These are phyloP conservation scores for Coemansia sp. DNA, from an alignment of 192 early-diverging fungal genomes.

Conservation along the genomic window DNA sequence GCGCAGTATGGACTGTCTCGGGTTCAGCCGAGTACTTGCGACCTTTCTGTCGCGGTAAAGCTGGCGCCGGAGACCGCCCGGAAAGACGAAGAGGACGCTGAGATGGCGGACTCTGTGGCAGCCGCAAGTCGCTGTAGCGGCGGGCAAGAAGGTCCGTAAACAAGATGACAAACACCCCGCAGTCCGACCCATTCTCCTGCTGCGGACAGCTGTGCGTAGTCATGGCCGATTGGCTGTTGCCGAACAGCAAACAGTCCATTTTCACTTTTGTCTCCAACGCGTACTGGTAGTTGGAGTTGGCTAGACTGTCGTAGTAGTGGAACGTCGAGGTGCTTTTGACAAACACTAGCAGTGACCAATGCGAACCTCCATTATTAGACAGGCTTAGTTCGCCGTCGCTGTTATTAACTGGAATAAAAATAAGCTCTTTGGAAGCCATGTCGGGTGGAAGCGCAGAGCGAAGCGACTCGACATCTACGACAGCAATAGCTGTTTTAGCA, in stretches of 20 bases:
- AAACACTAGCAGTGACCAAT: not conserved
- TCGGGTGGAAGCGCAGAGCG: conserved; percentile 10
- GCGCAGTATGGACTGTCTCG: not conserved
- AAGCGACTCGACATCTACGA: conserved; percentile 3
- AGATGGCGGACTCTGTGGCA: not conserved
- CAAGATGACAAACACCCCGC: conserved; percentile 41
- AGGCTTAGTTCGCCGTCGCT: conserved; percentile 3
- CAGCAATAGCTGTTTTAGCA: not conserved
- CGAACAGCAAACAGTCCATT: not conserved
- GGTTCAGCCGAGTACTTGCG: not conserved
- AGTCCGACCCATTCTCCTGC: conserved; percentile 43
- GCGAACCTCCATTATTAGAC: not conserved
- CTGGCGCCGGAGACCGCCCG: not conserved
- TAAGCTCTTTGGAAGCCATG: conserved; percentile 7
- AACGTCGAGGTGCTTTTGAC: not conserved
- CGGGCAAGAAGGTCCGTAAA: conserved; percentile 41
- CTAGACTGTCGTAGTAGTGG: conserved; percentile 49
- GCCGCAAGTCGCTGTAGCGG: conserved; percentile 30
- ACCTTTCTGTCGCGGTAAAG: not conserved
- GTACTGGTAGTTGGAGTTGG: conserved; percentile 28
- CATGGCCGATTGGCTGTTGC: conserved; percentile 8
- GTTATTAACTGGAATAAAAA: conserved; percentile 34
- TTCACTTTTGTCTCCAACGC: conserved; percentile 13
- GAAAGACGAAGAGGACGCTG: not conserved
- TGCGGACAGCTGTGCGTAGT: conserved; percentile 45